Base-by-base conservation (phyloP, 1,139 yeast genomes). In the Keqinozyma sinolaborantium region DNA sequence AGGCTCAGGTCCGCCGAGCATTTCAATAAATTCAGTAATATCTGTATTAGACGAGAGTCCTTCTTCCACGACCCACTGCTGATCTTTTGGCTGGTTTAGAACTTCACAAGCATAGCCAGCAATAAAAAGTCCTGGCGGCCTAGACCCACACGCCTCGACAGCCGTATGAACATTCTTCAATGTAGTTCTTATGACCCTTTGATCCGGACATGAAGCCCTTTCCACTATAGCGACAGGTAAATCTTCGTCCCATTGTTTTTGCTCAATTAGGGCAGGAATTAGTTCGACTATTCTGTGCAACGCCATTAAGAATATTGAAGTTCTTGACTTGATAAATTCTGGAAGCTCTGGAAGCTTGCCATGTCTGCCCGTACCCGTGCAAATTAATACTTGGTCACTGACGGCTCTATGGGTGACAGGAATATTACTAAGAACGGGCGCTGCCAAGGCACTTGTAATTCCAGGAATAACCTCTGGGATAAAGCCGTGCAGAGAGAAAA, bases 361-460 rank as follows among this genome's bases (percentile, higher is more conserved):
- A 24, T 83, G 77, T 36, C 95, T 77, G 0, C 97, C 97, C 0
- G 96, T 88, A 8, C 98, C 98, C 0, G 98, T 92, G 56, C 96
- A 87, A 18, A 92, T 79, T 34, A 90, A 69, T 2, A 90, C 90
- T 57, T 90, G 97, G 55, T 90, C 97, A 3, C 95, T 87, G 2
- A 86, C 90, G 28, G 85, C 94, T 41, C 98, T 67, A 50, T 88
- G 96, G 0, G 98, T 92, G 10, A 95, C 88, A 0, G 97, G 95
- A 25, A 90, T 85, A 33, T 77, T 72, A 0, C 95, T 81, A 28
- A 80, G 70, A n/a, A 86, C 80, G 0, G 97, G 90, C 0, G 96
- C 94, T 0, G 95, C 87, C 31, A 92, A 69, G 0, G 97, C 95
- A 4, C 96, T 86, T 2, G 96, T 83, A 34, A 92, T 70, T 1